Evolutionary conservation across 768 basidiomycete species (phyloP).

Genomic region (Fomitopsis serialis): DNA sequence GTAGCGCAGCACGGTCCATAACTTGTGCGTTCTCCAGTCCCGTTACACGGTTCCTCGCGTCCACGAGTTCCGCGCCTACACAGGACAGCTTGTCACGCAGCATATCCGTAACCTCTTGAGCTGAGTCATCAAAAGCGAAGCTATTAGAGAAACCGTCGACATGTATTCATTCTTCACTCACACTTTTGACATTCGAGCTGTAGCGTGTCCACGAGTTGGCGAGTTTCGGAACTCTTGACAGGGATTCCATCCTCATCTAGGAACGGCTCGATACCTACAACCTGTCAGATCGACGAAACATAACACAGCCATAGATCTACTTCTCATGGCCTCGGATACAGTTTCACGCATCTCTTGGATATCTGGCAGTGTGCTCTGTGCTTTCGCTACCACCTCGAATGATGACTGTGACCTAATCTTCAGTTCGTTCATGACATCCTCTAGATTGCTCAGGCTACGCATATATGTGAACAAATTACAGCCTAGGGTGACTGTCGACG

Average conservation of each 20-base stretch:
- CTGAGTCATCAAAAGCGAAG: conserved; percentile 21
- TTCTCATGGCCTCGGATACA: conserved; percentile 11
- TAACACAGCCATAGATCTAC: neutral
- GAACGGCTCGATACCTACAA: conserved; percentile 16
- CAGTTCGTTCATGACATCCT: conserved; percentile 11
- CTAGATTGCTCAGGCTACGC: conserved; percentile 3
- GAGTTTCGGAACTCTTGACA: conserved; percentile 8
- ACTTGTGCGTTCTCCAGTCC: conserved; percentile 31
- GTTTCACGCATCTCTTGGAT: conserved; percentile 16
- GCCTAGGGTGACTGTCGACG: neutral
- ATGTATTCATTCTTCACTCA: conserved; percentile 3
- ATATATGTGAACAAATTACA: neutral
- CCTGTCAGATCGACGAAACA: neutral
- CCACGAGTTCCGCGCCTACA: conserved; percentile 37
- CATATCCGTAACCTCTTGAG: conserved; percentile 44
- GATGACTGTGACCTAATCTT: conserved; percentile 19
- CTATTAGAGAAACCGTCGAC: neutral
- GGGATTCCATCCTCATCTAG: conserved; percentile 15
- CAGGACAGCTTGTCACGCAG: conserved; percentile 40
- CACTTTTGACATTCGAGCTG: conserved; percentile 17
- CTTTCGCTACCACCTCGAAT: conserved; percentile 13
- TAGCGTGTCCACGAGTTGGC: conserved; percentile 12
- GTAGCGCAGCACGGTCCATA: conserved; percentile 14
- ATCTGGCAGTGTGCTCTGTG: conserved; percentile 14
- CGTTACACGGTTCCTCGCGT: conserved; percentile 31